phyloP scores from a whole-genome alignment of 2,329 filamentous ascomycete genomes.

The Epichloe hybrida region DNA sequence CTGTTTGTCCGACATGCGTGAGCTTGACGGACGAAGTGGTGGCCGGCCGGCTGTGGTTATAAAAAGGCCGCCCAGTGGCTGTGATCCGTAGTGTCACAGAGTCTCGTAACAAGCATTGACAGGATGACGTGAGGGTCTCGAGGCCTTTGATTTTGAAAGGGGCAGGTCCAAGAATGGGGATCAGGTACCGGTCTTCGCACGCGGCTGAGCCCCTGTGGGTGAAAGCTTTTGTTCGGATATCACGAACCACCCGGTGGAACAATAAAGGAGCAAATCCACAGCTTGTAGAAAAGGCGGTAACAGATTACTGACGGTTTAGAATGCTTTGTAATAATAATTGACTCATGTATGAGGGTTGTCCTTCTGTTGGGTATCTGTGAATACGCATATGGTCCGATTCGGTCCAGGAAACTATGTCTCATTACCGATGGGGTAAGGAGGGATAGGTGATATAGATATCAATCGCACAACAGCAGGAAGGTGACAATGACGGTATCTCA shows the following conservation, averaged over 20 bases:
- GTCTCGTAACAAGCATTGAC: conserved; percentile 6
- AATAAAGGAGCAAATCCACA: neutral
- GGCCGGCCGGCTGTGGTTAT: conserved; percentile 33
- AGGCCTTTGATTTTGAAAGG: neutral
- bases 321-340: neutral
- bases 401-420: neutral
- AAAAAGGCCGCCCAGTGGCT: conserved; percentile 40
- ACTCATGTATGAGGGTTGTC: neutral
- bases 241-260: neutral
- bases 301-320: neutral
- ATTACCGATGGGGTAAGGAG: neutral
- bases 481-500: neutral
- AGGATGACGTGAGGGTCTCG: neutral
- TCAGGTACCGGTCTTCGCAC: neutral
- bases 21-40: conserved; percentile 29
- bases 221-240: neutral
- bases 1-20: conserved; percentile 46
- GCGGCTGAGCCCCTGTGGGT: neutral
- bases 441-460: neutral
- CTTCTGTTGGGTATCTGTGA: neutral
- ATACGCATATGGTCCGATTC: neutral
- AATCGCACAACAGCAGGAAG: neutral
- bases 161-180: neutral
- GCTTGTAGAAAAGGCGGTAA: neutral
- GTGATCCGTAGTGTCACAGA: conserved; percentile 26